phyloP scores from a whole-genome alignment of 139 green algal genomes.

The Nannochloris sp. region DNA sequence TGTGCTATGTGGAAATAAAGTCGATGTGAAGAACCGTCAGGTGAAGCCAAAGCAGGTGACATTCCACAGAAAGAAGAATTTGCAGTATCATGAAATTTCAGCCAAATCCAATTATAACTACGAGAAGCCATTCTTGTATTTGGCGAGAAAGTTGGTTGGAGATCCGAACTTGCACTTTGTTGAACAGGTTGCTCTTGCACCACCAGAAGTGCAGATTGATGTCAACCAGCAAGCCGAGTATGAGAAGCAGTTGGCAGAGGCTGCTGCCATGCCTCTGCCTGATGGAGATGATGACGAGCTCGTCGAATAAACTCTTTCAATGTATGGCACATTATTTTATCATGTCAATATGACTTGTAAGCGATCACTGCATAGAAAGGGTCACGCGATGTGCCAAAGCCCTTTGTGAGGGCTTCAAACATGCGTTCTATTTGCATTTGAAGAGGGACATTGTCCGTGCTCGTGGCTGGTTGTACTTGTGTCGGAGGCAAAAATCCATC shows the following conservation, averaged over 20 bases:
- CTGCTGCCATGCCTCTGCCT: constrained; percentile 61
- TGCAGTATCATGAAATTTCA: constrained; percentile 99
- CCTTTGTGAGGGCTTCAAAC: not conserved
- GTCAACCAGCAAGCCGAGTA: constrained; percentile 77
- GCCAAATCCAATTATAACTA: constrained; percentile 99
- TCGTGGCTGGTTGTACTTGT: constrained; percentile 39
- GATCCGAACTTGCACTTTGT: constrained; percentile 93
- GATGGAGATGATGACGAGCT: constrained; percentile 73
- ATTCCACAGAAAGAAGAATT: constrained; percentile 98
- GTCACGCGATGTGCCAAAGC: constrained; percentile 27
- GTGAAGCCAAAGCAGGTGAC: constrained; percentile 99
- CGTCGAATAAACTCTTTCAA: constrained; percentile 31
- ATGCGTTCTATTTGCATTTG: not conserved
- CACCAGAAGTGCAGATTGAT: constrained; percentile 92
- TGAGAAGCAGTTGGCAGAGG: constrained; percentile 65
- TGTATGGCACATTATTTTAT: not conserved
- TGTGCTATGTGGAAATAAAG: constrained; percentile 99
- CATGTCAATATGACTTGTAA: constrained; percentile 24
- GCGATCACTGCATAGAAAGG: constrained; percentile 75
- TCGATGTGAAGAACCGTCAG: constrained; percentile 99
- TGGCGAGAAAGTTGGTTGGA: constrained; percentile 95
- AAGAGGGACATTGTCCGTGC: constrained; percentile 1
- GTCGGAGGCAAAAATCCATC: constrained; percentile 58
- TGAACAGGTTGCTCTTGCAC: constrained; percentile 82
- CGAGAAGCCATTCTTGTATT: constrained; percentile 99